Conservation (phyloP, 2,329 filamentous ascomycete genomes). For the Cercospora sojina region DNA sequence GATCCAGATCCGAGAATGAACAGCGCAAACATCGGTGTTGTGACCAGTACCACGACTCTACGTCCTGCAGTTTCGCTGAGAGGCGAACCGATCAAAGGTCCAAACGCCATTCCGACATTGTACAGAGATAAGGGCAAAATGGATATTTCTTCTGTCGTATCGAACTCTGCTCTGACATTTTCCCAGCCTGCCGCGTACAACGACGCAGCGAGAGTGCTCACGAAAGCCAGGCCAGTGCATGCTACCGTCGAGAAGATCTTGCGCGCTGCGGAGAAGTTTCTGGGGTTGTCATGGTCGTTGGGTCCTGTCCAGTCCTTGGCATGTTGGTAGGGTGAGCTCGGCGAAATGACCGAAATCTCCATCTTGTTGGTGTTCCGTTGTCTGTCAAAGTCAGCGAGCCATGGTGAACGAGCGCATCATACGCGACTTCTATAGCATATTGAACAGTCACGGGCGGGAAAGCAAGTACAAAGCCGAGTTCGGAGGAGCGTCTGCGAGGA, state of each 20-base stretch:
- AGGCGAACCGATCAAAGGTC: slow-evolving; percentile 40
- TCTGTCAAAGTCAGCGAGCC: neutral
- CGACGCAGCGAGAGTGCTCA: slow-evolving; percentile 36
- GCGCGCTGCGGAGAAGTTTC: slow-evolving; percentile 33
- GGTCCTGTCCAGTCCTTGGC: slow-evolving; percentile 33
- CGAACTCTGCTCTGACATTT: slow-evolving; percentile 29
- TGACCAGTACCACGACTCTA: slow-evolving; percentile 39
- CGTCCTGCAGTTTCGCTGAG: slow-evolving; percentile 42
- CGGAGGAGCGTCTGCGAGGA: neutral
- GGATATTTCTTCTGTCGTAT: slow-evolving; percentile 34
- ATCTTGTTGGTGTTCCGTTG: neutral
- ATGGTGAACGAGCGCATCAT: neutral
- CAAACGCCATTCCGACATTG: slow-evolving; percentile 41
- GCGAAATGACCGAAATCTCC: neutral
- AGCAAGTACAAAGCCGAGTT: slow-evolving; percentile 7
- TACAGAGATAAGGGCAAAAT: slow-evolving; percentile 41
- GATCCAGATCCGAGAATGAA: slow-evolving; percentile 40
- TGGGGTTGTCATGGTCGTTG: slow-evolving; percentile 35
- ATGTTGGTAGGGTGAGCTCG: slow-evolving; percentile 14
- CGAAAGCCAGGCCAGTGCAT: slow-evolving; percentile 35
- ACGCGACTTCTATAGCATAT: neutral
- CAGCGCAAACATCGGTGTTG: slow-evolving; percentile 39
- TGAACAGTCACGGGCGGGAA: neutral
- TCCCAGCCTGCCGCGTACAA: slow-evolving; percentile 35
- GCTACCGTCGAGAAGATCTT: slow-evolving; percentile 30